Base-by-base conservation (phyloP, 23 red algal genomes). In the Gracilariopsis chorda region DNA sequence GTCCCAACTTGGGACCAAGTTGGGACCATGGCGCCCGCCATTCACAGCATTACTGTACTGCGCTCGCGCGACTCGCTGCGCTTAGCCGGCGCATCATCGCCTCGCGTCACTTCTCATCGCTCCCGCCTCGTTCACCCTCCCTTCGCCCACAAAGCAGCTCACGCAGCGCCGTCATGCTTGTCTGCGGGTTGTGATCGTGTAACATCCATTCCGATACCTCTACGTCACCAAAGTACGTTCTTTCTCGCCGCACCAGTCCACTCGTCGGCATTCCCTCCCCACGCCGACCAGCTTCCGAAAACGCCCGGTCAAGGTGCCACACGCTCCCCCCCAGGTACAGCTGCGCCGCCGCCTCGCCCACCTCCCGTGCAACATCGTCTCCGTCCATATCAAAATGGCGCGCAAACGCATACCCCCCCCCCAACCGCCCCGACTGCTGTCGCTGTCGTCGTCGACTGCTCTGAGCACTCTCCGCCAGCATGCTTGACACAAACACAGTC, bases 161-260 rank as follows among this genome's bases (percentile, higher is more conserved):
- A 20, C 53, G 47, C 63, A 78, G 46, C 73, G 73, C 73, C 43
- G 51, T 43, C 76, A 60, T 35, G 46, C 46, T 56, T 27, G 76
- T 80, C 13, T 57, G 80, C 56, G 56, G 72, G 52, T 90, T 51
- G 70, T 90, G 86, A 34, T 90, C 86, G 56, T 90, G 56, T 9
- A 90, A 7, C 86, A 90, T 90, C 86, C 86, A 90, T 23, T 51
- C 65, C 39, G 67, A 77, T 24, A 68, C 42, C 52, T 90, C 51
- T 24, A 90, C 72, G 32, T 90, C 86, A 13, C 30, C 36, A 55
- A 90, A 90, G 51, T 58, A 90, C 9, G 42, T 51, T 23, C 53
- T 48, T 17, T 56, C 16, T 1, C 86, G 34, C 10, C 40, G 11
- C 51, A 90, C 86, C 36, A 90, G 46, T 34, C n/a, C 49, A 35